Conservation (phyloP, 768 basidiomycete genomes). For the Phylloporus rhodoxanthus region DNA sequence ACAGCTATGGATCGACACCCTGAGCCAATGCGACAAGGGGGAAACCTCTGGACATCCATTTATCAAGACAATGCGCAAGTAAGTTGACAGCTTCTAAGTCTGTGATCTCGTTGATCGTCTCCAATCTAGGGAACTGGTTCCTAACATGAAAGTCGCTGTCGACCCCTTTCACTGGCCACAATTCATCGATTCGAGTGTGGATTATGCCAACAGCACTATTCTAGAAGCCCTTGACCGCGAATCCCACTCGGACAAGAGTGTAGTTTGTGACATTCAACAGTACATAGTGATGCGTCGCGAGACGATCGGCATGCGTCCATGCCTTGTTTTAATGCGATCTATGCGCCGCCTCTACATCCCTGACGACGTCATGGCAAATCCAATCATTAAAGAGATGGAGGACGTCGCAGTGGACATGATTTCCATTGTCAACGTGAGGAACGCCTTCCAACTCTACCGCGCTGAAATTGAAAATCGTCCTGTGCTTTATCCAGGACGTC, state of each 20-base stretch:
- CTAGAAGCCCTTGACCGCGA: constrained; percentile 26
- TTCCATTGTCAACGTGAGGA: constrained; percentile 22
- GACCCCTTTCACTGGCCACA: constrained; percentile 26
- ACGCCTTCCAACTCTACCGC: neutral
- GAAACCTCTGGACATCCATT: constrained; percentile 19
- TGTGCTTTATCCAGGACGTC: constrained; percentile 17
- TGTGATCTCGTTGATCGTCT: neutral
- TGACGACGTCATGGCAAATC: constrained; percentile 17
- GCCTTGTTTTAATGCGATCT: constrained; percentile 27
- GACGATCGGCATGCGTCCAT: constrained; percentile 25
- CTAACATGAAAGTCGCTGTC: constrained; percentile 19
- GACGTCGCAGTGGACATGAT: constrained; percentile 23
- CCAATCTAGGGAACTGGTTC: constrained; percentile 18
- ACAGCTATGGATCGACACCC: constrained; percentile 20
- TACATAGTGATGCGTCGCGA: constrained; percentile 28
- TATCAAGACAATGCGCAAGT: constrained; percentile 23
- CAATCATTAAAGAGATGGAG: constrained; percentile 24
- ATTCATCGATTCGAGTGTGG: constrained; percentile 17
- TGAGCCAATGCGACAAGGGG: constrained; percentile 14
- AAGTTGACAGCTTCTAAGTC: neutral
- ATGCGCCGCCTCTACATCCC: constrained; percentile 23
- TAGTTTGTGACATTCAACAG: constrained; percentile 16
- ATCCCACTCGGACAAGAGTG: constrained; percentile 8
- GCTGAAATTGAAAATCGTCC: neutral
- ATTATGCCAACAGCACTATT: constrained; percentile 18